Evolutionary conservation across 495 filamentous ascomycete species (phyloP).

Genomic region (Penicillium chermesinum): DNA sequence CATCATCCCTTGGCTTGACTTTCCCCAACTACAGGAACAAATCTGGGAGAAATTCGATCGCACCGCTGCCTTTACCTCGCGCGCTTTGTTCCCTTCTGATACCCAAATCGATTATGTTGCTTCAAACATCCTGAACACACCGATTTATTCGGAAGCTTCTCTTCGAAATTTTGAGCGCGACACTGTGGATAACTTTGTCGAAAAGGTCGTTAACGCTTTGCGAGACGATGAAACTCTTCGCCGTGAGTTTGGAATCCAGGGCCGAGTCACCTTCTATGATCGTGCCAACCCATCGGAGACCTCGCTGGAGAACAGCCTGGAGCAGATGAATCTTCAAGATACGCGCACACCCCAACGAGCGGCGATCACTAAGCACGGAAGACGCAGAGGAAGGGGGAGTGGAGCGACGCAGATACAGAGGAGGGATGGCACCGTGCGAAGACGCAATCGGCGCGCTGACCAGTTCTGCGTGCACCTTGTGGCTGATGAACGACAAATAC

Average conservation of each 20-base stretch:
- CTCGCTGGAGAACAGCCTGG: constrained; percentile 19
- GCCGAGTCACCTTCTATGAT: constrained; percentile 22
- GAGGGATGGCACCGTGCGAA: constrained; percentile 9
- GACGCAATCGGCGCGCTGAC: constrained; percentile 18
- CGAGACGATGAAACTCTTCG: constrained; percentile 17
- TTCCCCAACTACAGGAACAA: constrained; percentile 21
- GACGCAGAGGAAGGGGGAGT: no score
- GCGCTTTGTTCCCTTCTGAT: constrained; percentile 45
- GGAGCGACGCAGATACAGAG: constrained; percentile 13
- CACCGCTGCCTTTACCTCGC: constrained; percentile 13
- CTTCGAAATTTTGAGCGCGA: constrained; percentile 25
- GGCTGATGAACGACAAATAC: constrained; percentile 17
- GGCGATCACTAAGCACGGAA: constrained; percentile 10
- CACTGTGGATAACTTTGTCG: constrained; percentile 24
- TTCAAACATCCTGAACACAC: constrained; percentile 17
- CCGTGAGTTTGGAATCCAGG: constrained; percentile 20
- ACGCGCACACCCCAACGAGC: constrained; percentile 12
- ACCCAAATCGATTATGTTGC: constrained; percentile 17
- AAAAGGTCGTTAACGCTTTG: constrained; percentile 20
- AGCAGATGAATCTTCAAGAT: constrained; percentile 18
- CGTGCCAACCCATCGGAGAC: constrained; percentile 13
- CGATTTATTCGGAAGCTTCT: constrained; percentile 24
- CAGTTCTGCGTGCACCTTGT: constrained; percentile 21
- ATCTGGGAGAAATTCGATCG: constrained; percentile 22
- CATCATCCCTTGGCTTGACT: constrained; percentile 23